Evolutionary conservation across 106 monocot genomes (phyloP).

Genomic region (Hemerocallis citrina): DNA sequence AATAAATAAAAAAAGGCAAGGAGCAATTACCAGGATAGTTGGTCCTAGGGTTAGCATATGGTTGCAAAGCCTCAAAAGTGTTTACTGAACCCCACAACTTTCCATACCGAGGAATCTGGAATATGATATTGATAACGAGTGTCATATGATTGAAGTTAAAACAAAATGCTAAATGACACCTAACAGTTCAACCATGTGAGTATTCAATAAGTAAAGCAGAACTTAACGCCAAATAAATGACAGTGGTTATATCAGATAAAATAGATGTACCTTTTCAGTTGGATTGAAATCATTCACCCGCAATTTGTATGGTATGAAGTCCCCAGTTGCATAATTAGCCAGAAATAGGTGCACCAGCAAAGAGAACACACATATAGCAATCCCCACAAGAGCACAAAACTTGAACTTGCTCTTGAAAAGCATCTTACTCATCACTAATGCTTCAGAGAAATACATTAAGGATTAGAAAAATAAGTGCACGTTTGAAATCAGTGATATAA

Average conservation of each 20-base stretch:
- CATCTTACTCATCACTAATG: conserved; percentile 33
- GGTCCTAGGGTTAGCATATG: conserved; percentile 59
- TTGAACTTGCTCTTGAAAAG: conserved; percentile 63
- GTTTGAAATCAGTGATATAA: not conserved
- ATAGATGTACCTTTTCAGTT: conserved; percentile 26
- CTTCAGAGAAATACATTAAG: not conserved
- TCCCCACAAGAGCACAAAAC: conserved; percentile 46
- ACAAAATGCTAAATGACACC: not conserved
- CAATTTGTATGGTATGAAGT: conserved; percentile 31
- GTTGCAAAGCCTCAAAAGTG: conserved; percentile 58
- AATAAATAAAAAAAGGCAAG: not conserved
- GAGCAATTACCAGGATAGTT: conserved; percentile 43
- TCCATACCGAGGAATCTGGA: conserved; percentile 33
- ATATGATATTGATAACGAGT: conserved; percentile 7
- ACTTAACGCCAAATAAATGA: not conserved
- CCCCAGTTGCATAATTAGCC: conserved; percentile 54
- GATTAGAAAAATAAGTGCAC: not conserved
- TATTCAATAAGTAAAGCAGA: not conserved
- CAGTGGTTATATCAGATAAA: not conserved
- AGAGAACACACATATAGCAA: conserved; percentile 49
- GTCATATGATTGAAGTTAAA: conserved; percentile 2
- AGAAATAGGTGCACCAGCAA: conserved; percentile 59
- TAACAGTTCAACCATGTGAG: not conserved
- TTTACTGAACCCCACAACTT: conserved; percentile 73
- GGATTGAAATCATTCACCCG: conserved; percentile 36